Conservation (phyloP, 2,329 filamentous ascomycete genomes). For the Fusarium sp. region DNA sequence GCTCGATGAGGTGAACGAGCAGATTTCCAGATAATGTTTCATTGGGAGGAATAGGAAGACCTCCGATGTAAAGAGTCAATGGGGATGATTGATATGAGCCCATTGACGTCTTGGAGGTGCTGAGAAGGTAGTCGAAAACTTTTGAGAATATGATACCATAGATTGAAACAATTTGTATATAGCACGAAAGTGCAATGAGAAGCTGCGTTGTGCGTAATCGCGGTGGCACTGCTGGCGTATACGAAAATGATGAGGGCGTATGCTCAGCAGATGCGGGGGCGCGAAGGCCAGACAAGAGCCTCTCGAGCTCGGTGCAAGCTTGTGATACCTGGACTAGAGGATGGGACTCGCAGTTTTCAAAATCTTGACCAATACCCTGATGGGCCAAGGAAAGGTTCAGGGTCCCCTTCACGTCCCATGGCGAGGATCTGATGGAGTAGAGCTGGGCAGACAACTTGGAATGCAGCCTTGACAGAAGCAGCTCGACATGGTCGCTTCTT, state of each 20-base stretch:
- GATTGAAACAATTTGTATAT: slow-evolving; percentile 14
- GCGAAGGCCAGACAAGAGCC: background rate
- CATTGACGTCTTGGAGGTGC: background rate
- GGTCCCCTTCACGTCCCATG: slow-evolving; percentile 52
- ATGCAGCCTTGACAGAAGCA: background rate
- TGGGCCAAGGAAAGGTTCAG: slow-evolving; percentile 65
- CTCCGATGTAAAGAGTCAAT: background rate
- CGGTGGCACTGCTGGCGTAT: background rate
- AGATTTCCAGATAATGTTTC: slow-evolving; percentile 2
- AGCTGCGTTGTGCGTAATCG: slow-evolving; percentile 5
- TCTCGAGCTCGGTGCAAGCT: background rate
- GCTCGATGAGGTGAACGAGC: slow-evolving; percentile 8
- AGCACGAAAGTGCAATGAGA: slow-evolving; percentile 7
- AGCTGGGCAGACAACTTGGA: background rate
- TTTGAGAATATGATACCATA: slow-evolving; percentile 9
- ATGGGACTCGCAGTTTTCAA: background rate
- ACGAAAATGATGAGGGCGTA: background rate
- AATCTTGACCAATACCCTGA: background rate
- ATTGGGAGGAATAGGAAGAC: background rate
- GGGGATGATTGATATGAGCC: background rate
- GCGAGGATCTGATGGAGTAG: background rate
- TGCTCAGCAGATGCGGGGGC: background rate
- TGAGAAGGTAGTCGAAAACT: background rate
- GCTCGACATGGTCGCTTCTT: background rate
- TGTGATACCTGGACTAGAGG: slow-evolving; percentile 6